These are phyloP conservation scores for Fusarium bulbicola DNA, from an alignment of 2,329 filamentous ascomycete species.

Conservation along the genomic window DNA sequence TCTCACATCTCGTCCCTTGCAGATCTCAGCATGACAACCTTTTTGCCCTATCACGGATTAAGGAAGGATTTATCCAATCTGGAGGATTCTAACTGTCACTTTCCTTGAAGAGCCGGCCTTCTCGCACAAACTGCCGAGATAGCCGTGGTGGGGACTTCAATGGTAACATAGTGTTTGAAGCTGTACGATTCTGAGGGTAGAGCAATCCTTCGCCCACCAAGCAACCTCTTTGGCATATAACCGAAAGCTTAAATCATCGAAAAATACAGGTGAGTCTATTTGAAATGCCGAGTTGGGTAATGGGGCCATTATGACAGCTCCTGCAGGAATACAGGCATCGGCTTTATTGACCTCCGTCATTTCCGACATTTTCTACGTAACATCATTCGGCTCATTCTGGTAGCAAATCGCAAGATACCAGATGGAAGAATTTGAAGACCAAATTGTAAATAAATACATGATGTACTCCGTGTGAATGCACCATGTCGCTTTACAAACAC, in stretches of 20 bases:
- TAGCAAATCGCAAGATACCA: too few species aligned
- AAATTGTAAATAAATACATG: too few species aligned
- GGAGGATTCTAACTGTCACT: not conserved
- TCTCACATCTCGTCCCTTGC: too few species aligned
- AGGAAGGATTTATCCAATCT: not conserved
- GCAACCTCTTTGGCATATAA: too few species aligned
- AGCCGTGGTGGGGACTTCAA: not conserved
- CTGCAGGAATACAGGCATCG: not conserved
- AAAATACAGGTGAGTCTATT: not conserved
- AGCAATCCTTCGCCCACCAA: not conserved
- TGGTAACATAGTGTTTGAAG: not conserved
- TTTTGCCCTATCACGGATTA: too few species aligned
- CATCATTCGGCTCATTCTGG: not conserved
- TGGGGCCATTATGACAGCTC: not conserved
- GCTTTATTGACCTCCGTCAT: not conserved
- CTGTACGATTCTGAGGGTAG: not conserved
- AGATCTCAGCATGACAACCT: rapidly evolving
- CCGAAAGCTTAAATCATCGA: not conserved
- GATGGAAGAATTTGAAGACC: too few species aligned
- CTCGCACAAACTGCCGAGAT: not conserved
- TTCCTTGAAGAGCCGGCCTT: not conserved
- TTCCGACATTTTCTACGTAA: not conserved
- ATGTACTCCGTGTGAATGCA: too few species aligned
- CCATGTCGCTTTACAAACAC: not conserved
- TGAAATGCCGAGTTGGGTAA: not conserved